Evolutionary conservation across 495 filamentous ascomycete species (phyloP).

Genomic region (Ascobolus immersus): DNA sequence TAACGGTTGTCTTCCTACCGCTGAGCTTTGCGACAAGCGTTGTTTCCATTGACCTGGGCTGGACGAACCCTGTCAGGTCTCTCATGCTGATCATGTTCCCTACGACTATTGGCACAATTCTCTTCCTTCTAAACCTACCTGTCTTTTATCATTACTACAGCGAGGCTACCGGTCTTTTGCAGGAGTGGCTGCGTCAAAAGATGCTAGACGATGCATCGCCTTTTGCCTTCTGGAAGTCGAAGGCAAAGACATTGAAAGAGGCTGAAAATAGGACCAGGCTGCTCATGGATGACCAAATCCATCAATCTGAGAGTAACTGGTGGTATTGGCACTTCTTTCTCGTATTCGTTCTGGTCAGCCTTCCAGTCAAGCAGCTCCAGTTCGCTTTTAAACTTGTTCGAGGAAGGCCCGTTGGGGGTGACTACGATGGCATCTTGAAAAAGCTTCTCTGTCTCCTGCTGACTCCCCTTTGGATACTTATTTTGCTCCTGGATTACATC

Average conservation of each 20-base stretch:
- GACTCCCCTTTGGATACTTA: background rate
- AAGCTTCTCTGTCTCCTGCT: background rate
- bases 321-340: background rate
- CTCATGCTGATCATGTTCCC: background rate
- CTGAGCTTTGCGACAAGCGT: background rate
- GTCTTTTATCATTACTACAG: background rate
- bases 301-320: background rate
- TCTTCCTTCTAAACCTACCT: background rate
- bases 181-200: too few relatives aligned
- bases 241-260: too few relatives aligned
- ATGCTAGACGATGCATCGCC: too few relatives aligned
- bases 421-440: background rate
- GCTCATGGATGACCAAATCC: too few relatives aligned
- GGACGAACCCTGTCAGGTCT: background rate
- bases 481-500: too few relatives aligned
- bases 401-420: background rate
- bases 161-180: too few relatives aligned
- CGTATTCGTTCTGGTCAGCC: background rate
- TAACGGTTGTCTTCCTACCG: background rate
- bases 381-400: background rate
- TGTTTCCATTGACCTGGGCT: too few relatives aligned
- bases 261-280: too few relatives aligned
- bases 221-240: too few relatives aligned
- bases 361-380: slow-evolving; percentile 1
- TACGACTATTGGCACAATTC: background rate